Base-by-base conservation (phyloP, 225 moss, liverwort and hornwort genomes). In the Pleurozium schreberi region DNA sequence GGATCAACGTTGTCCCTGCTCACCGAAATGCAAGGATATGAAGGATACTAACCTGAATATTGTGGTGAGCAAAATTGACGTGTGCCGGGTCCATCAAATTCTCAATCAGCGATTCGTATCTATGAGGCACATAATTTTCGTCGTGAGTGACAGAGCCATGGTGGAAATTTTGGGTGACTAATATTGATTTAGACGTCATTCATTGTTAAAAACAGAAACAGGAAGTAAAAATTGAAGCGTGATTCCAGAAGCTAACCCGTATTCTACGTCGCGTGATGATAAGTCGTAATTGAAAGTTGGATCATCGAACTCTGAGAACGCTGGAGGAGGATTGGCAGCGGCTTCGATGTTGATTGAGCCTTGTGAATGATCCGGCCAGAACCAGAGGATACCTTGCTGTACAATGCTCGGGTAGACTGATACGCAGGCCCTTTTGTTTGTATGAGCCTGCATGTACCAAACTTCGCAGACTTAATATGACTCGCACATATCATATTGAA, bases 31-130 rank as follows among this genome's bases (percentile, higher is more conserved):
- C 64, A 87, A 87, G 82, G 18, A 77, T 52, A 65, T 34, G 82
- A 61, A 89, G 84, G 83, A 81, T 70, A 83, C 90, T 83, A 88
- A 92, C 97, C 95, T 95, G 96, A 86, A 98, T 86, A 52, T 81
- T 89, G 88, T 98, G 98, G 90, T 98, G 97, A 80, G 98, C 95
- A 81, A 97, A 97, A 52, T 90, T 81, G 82, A 94, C 93, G 86
- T 98, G 98, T 80, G 97, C 76, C 45, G 97, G 96, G 87, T 98
- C 98, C 88, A 96, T 53, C 64, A 98, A 80, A 87, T 98, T 97
- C 90, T 98, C 98, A 47, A 94, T 83, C 87, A 98, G 85, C 60
- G 89, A 25, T 58, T 98, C 98, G 75, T 96, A 98, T 18, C 96
- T 97, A 91, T 14, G 58, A 49, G 30, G 75, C 34, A 87, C 33